Conservation (phyloP, 768 basidiomycete genomes). For the Paxillus ammoniavirescens region DNA sequence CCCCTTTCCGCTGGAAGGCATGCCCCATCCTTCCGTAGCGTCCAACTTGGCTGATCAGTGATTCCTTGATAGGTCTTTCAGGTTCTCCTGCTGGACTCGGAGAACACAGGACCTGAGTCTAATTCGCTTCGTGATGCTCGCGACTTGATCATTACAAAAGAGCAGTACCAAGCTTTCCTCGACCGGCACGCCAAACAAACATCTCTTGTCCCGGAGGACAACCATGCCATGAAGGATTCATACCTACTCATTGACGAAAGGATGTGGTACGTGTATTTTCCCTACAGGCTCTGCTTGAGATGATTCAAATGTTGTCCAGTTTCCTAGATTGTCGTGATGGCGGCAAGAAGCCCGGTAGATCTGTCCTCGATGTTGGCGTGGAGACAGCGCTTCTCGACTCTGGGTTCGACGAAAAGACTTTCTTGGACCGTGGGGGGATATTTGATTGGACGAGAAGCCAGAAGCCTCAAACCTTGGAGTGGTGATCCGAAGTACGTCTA, state of each 20-base stretch:
- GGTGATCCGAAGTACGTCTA: background rate
- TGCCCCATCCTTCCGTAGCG: too few relatives aligned
- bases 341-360: too few relatives aligned
- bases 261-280: constrained; percentile 28
- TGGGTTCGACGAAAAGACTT: constrained; percentile 10
- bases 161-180: constrained; percentile 35
- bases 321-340: constrained; percentile 29
- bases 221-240: constrained; percentile 38
- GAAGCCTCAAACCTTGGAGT: background rate
- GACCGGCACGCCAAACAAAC: constrained; percentile 25
- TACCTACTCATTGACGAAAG: constrained; percentile 37
- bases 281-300: background rate
- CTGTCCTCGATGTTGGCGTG: too few relatives aligned
- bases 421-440: constrained; percentile 9
- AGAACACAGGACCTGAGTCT: constrained; percentile 22
- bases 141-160: constrained; percentile 26
- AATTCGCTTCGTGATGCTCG: constrained; percentile 28
- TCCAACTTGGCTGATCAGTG: too few relatives aligned
- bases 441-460: constrained; percentile 5
- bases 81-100: constrained; percentile 20
- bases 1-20: too few relatives aligned
- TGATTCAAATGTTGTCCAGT: constrained; percentile 7
- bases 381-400: constrained; percentile 14
- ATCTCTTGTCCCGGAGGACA: constrained; percentile 36
- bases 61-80: constrained; percentile 31